Base-by-base conservation (phyloP, 352 stramenopile species). In the Pythium plurisporium region DNA sequence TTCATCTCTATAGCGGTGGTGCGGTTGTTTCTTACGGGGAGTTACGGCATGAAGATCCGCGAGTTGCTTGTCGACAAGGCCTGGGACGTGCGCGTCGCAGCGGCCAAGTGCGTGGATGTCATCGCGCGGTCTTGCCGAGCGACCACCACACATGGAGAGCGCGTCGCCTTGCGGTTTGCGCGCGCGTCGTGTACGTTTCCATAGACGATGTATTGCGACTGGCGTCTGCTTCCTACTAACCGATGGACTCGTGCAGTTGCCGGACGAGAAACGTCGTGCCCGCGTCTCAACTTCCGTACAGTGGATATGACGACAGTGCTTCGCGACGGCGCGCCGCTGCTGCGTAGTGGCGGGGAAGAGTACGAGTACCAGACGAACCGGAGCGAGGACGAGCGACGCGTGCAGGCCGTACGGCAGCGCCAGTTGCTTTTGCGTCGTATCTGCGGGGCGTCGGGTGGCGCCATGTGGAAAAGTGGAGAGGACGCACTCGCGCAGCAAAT, bases 321-420 rank as follows among this genome's bases (percentile, higher is more conserved):
- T 40, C 52, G 49, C 2, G 66, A 90, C 17, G 85, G 80, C 5
- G 77, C 80, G 12, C 81, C 85, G 23, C 40, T 94, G 31, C 42
- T 94, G 26, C 74, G 82, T 9, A 92, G 77, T 46, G 85, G 85
- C 22, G 85, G 85, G 25, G 79, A 94, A 62, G 85, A 92, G 58
- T 94, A 94, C 50, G 59, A 74, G 47, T 94, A 92, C 63, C 27
- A 65, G 26, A 79, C 71, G 6, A 78, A 91, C 30, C 36, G 89
- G 31, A 81, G 69, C 22, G 72, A 79, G 0, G 69, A 79, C 22
- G 66, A 86, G 56, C 80, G 83, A 15, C 65, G 69, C 0, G 7
- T 74, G 31, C 70, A 88, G 44, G 76, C 69, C 22, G 54, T 83
- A 38, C 77, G 72, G 37, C 85, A 94, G 52, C 79, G 85, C 5